These are phyloP conservation scores for Cyclotella atomus DNA, from an alignment of 108 stramenopile genomes.

Conservation along the genomic window DNA sequence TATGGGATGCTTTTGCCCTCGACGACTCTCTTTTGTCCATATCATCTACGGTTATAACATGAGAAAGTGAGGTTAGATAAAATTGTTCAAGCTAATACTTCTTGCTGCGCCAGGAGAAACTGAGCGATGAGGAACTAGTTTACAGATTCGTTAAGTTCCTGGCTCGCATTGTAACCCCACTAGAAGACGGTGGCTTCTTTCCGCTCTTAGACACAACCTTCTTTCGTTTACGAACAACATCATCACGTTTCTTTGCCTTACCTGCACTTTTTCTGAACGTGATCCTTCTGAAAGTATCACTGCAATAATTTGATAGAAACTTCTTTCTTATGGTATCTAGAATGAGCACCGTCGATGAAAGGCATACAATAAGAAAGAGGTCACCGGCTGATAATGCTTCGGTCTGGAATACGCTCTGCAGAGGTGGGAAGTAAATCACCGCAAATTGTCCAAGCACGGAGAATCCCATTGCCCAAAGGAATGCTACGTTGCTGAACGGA, in stretches of 20 bases:
- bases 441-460: constrained; percentile 88
- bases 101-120: background rate
- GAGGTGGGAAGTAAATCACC: constrained; percentile 91
- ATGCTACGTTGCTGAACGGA: constrained; percentile 85
- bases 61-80: background rate
- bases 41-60: background rate
- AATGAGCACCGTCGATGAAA: constrained; percentile 85
- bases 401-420: constrained; percentile 94
- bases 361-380: constrained; percentile 68
- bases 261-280: constrained; percentile 21
- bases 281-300: constrained; percentile 48
- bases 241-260: constrained; percentile 28
- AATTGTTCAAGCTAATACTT: background rate
- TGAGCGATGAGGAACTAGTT: background rate
- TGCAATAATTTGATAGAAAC: constrained; percentile 76
- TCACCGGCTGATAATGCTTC: constrained; percentile 87
- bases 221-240: constrained; percentile 12
- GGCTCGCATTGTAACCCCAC: constrained; percentile 12
- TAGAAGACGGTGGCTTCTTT: constrained; percentile 5
- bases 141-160: constrained; percentile 26
- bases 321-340: constrained; percentile 92
- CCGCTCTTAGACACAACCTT: background rate
- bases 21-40: background rate
- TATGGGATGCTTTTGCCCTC: background rate
- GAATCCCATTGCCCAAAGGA: constrained; percentile 86